Conservation (phyloP, 805 yeast genomes). For the Blastobotrys terrestris region DNA sequence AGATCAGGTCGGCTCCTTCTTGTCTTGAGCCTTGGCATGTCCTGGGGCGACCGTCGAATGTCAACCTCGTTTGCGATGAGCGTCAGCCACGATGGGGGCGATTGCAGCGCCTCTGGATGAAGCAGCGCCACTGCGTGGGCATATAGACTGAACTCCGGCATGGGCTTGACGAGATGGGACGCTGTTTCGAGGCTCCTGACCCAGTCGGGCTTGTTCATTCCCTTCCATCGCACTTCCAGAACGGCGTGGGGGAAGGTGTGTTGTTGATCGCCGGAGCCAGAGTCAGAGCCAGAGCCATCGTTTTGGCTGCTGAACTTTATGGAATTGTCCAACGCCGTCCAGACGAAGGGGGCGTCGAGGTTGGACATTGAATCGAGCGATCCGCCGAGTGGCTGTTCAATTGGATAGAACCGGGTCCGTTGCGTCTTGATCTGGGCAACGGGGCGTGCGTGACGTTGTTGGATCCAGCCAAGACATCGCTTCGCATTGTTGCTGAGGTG, state of each 20-base stretch:
- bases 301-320: constrained; percentile 14
- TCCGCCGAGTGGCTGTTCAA: constrained; percentile 5
- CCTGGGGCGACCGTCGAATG: constrained; percentile 42
- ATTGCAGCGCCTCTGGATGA: constrained; percentile 28
- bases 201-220: constrained; percentile 30
- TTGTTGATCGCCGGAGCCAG: constrained; percentile 4
- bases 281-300: background rate
- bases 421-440: constrained; percentile 20
- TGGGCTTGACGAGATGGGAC: constrained; percentile 45
- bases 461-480: constrained; percentile 34
- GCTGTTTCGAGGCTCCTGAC: constrained; percentile 34
- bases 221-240: constrained; percentile 43
- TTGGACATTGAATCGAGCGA: constrained; percentile 2
- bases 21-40: background rate
- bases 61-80: constrained; percentile 32
- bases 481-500: constrained; percentile 19
- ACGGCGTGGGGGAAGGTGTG: constrained; percentile 43
- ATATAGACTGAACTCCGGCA: constrained; percentile 37
- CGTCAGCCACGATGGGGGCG: constrained; percentile 37
- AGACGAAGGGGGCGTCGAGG: constrained; percentile 19
- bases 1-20: background rate
- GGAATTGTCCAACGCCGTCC: constrained; percentile 35
- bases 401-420: constrained; percentile 24
- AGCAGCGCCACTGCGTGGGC: constrained; percentile 31
- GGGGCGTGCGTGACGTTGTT: constrained; percentile 24